phyloP scores from a whole-genome alignment of 306 rosid genomes.

The Senna tora region DNA sequence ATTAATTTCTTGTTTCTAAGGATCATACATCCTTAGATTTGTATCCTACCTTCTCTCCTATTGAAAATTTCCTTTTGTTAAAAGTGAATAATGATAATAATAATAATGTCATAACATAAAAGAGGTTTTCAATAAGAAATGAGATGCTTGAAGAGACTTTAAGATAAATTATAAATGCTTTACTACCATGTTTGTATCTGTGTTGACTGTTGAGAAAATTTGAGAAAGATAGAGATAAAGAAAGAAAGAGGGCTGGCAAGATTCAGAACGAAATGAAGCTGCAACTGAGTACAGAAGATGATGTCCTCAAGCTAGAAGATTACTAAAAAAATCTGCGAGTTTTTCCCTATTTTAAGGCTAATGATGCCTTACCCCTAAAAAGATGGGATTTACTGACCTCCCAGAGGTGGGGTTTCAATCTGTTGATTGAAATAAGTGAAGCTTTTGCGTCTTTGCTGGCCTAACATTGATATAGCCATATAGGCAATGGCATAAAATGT shows the following conservation, averaged over 20 bases:
- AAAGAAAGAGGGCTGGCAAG: background rate
- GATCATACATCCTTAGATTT: background rate
- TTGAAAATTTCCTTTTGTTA: background rate
- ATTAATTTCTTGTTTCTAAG: background rate
- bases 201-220: background rate
- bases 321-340: background rate
- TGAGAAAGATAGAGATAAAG: background rate
- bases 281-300: background rate
- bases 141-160: background rate
- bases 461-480: background rate
- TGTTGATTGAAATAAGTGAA: background rate
- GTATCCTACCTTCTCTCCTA: background rate
- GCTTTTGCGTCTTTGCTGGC: background rate
- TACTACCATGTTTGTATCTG: background rate
- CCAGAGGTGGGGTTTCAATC: background rate
- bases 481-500: background rate
- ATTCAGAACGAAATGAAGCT: background rate
- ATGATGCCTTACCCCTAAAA: background rate
- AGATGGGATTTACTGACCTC: background rate
- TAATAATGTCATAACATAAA: background rate
- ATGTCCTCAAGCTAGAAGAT: background rate
- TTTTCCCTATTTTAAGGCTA: background rate
- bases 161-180: background rate
- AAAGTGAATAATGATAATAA: background rate
- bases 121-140: background rate